Base-by-base conservation (phyloP, 306 rosid genomes). In the Citrullus colocynthis region DNA sequence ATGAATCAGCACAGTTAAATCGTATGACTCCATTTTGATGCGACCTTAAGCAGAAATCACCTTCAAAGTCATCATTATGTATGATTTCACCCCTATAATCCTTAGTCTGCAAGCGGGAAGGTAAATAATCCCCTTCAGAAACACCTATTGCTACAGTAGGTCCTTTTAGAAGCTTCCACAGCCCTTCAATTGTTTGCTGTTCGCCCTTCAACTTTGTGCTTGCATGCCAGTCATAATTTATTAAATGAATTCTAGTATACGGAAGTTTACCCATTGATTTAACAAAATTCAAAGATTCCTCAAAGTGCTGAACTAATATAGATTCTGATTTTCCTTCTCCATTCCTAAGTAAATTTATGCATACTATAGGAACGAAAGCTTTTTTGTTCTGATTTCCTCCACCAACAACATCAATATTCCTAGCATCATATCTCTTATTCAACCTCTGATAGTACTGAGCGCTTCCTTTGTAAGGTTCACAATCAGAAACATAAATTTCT, bases 181-280 rank as follows among this genome's bases (percentile, higher is more conserved):
- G 81, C 76, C 90, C 99, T 88, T 96, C 99, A 75, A 96, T 92
- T 75, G 99, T 96, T 83, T 82, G 86, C 63, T 91, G 98, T 81
- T 95, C 99, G 57, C 99, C 99, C 84, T 89, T 90, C 78, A 91
- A 84, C 81, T 86, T 95, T 81, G 74, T 82, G 83, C 87, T 92
- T 59, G 96, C 96, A 83, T 95, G 99, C 99, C 99, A 95, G 80
- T 95, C 99, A 78, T 95, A 95, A 83, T 95, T 89, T 84, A 88
- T 88, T 78, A 95, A 85, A 81, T 85, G 90, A 75, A 91, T 87
- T 82, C 91, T 89, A 37, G 97, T 88, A 80, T 67, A 60, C 9
- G 97, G 90, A 82, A 92, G 90, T 81, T 89, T 87, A 79, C 97
- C 91, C 24, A 87, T 78, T 72, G 97, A 92, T 86, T 89, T 90